A percentile compares a stretch with the other conserved stretches of the same genome.
phyloP scores from a whole-genome alignment of 305 asterid species.

The Solanum aculeatissimum region DNA sequence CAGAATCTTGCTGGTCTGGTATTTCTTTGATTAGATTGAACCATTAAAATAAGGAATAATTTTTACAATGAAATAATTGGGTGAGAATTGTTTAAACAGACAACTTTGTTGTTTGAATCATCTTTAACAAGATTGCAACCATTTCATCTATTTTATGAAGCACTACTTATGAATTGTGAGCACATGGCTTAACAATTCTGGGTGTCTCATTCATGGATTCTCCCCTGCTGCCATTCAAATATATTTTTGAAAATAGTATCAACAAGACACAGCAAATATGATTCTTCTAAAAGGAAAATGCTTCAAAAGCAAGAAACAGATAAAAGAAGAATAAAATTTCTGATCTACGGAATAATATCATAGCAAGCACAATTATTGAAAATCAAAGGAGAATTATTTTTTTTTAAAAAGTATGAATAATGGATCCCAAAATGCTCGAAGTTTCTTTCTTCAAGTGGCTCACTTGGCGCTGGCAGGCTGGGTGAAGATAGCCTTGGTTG shows the following conservation, averaged over 20 bases:
- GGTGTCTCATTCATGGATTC: not conserved
- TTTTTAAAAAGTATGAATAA: not conserved
- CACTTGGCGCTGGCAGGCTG: conserved; percentile 41
- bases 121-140: not conserved
- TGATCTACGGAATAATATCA: not conserved
- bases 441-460: not conserved
- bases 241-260: not conserved
- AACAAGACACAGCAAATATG: not conserved
- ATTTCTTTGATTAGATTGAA: not conserved
- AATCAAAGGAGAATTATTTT: not conserved
- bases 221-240: not conserved
- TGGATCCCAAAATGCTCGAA: not conserved
- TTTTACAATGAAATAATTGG: not conserved
- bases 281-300: not conserved
- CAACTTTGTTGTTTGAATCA: not conserved
- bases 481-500: conserved; percentile 36
- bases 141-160: not conserved
- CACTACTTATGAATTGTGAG: not conserved
- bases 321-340: not conserved
- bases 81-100: not conserved
- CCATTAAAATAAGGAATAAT: not conserved
- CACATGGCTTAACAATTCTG: not conserved
- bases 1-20: not conserved
- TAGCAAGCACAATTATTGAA: not conserved
- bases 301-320: not conserved